Evolutionary conservation across 2,329 filamentous ascomycete genomes (phyloP), one percentile per base, ranked within the genome.

Genomic region (Torrubiellomyces zombiae): DNA sequence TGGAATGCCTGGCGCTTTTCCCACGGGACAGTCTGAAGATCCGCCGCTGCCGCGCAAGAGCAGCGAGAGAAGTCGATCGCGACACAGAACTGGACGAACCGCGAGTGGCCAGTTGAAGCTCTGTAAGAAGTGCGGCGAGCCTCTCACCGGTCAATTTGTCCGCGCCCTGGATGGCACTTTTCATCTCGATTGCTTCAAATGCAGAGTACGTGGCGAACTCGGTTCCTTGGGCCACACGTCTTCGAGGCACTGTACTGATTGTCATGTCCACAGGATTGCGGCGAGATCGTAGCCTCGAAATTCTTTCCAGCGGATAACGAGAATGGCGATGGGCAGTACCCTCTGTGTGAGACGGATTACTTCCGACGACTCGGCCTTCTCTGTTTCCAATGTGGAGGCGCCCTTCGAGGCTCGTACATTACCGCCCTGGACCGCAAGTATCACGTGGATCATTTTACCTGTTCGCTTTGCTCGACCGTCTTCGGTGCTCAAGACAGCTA

Each of bases 401-500:
- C 89, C 23, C 66, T 98, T 12, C 77, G 89, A 33, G 89, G 89
- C 23, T 95, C 89, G 4, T 98, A 98, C 54, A 98, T 98, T 44
- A 98, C 89, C 10, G 89, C 89, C 4, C 66, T 98, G 27, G 89
- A 98, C 39, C 80, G 82, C 42, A 98, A 98, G 57, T 98, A 98
- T 51, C 89, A 94, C 52, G 92, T 98, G 37, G 86, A 95, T 50
- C 89, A 98, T 55, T 98, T 98, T 45, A 98, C 89, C 18, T 98
- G 89, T 54, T 95, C 85, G 8, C 73, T 94, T 16, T 98, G 89
- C 47, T 79, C 85, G 4, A 95, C 89, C 2, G 78, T 95, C n/a
- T 98, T 98, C 46, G 89, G 89, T 25, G 89, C 89, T 6, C 82
- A 92, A 43, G 89, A 98, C 58, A 94, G 85, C 48, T 98, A 98